These are phyloP conservation scores for Waltergamsia citrina DNA, from an alignment of 2,329 filamentous ascomycete species.

Conservation along the genomic window DNA sequence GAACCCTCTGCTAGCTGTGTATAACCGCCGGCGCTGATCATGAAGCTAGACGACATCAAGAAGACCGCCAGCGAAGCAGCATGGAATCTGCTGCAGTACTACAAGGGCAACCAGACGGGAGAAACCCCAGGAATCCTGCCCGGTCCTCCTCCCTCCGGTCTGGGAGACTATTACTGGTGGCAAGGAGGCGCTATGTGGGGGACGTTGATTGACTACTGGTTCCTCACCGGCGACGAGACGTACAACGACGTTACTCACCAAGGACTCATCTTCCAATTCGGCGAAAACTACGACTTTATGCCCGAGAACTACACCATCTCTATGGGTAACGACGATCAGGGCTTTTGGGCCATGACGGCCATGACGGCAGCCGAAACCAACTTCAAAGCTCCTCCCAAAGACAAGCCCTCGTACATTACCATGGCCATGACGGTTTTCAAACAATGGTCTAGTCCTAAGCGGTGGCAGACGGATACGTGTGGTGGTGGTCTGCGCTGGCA, in stretches of 20 bases:
- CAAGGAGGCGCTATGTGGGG: slow-evolving; percentile 54
- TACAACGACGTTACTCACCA: slow-evolving; percentile 46
- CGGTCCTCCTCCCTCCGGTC: slow-evolving; percentile 31
- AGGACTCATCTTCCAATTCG: slow-evolving; percentile 42
- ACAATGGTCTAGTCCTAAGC: slow-evolving; percentile 40
- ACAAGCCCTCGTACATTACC: slow-evolving; percentile 42
- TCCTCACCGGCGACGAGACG: slow-evolving; percentile 46
- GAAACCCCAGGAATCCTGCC: slow-evolving; percentile 36
- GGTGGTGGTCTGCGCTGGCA: slow-evolving; percentile 67
- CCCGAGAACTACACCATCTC: slow-evolving; percentile 41
- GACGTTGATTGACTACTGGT: slow-evolving; percentile 55
- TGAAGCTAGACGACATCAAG: slow-evolving; percentile 21
- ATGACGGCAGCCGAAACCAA: slow-evolving; percentile 50
- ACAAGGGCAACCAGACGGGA: slow-evolving; percentile 33
- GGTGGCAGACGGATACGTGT: slow-evolving; percentile 53
- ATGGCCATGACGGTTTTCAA: slow-evolving; percentile 58
- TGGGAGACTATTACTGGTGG: slow-evolving; percentile 55
- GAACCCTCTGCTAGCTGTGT: background rate
- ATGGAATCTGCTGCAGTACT: slow-evolving; percentile 35
- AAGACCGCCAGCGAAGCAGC: slow-evolving; percentile 26
- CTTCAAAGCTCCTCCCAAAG: slow-evolving; percentile 42
- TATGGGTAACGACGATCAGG: slow-evolving; percentile 56
- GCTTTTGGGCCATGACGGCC: slow-evolving; percentile 57
- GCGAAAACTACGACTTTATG: slow-evolving; percentile 44
- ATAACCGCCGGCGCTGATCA: background rate